These are phyloP conservation scores for Leptographium procerum DNA, from an alignment of 2,329 filamentous ascomycete genomes.

Conservation along the genomic window DNA sequence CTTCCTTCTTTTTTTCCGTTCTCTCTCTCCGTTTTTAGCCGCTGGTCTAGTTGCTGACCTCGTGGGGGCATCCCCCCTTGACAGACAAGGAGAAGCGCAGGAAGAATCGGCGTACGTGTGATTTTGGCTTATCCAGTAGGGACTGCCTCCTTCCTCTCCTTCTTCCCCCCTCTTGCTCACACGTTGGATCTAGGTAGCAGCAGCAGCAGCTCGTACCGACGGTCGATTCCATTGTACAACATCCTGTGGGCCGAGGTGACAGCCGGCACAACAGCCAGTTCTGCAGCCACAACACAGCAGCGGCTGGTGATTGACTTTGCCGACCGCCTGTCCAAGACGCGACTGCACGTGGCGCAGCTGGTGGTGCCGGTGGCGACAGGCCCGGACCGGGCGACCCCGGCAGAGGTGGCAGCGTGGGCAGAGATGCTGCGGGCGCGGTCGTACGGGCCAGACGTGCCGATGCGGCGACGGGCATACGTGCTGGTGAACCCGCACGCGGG, in stretches of 20 bases:
- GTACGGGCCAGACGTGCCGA: constrained; percentile 54
- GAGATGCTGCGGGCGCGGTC: constrained; percentile 53
- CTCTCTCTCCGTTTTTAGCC: background rate
- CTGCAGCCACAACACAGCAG: constrained; percentile 28
- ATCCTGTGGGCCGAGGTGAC: constrained; percentile 65
- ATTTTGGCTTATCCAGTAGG: constrained; percentile 4
- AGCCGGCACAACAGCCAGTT: constrained; percentile 18
- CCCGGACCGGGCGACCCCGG: constrained; percentile 22
- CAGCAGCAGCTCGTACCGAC: constrained; percentile 2
- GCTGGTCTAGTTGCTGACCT: background rate
- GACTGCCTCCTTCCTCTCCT: background rate
- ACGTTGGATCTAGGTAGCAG: background rate
- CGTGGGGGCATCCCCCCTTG: background rate
- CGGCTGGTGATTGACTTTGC: constrained; percentile 63
- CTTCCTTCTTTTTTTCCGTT: background rate
- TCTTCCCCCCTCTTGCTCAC: background rate
- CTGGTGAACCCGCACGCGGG: constrained; percentile 87
- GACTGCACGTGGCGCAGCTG: constrained; percentile 13
- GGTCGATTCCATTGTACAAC: constrained; percentile 62
- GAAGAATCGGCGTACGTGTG: constrained; percentile 12
- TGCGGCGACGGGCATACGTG: constrained; percentile 70
- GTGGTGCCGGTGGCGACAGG: constrained; percentile 1
- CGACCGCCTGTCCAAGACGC: constrained; percentile 42
- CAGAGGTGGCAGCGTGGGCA: constrained; percentile 47
- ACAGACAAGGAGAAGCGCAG: constrained; percentile 13